A percentile compares a stretch with the other conserved stretches of the same genome.
Conservation (phyloP, 2,329 filamentous ascomycete species). For the Daldinia eschscholtzii region DNA sequence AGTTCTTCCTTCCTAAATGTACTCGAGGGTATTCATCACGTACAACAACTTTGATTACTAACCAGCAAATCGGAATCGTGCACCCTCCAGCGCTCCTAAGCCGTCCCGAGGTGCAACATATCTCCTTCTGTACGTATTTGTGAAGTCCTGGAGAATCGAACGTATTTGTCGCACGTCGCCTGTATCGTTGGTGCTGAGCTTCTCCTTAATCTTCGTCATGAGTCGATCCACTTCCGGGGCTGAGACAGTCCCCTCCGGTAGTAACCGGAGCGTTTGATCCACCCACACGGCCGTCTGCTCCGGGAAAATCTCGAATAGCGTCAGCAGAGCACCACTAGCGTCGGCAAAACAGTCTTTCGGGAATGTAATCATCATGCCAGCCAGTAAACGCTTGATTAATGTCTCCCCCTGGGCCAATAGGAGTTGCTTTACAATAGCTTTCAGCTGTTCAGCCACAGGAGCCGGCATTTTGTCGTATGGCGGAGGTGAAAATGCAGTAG, state of each 20-base stretch:
- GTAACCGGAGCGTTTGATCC: slow-evolving; percentile 82
- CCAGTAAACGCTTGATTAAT: slow-evolving; percentile 89
- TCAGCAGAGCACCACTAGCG: slow-evolving; percentile 90
- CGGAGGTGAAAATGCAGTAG: slow-evolving; percentile 77
- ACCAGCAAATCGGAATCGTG: slow-evolving; percentile 83
- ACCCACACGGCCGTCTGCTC: slow-evolving; percentile 85
- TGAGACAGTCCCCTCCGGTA: slow-evolving; percentile 85
- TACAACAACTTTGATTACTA: slow-evolving; percentile 48
- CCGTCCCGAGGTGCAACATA: slow-evolving; percentile 97
- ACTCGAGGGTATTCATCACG: slow-evolving; percentile 13
- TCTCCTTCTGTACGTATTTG: slow-evolving; percentile 89
- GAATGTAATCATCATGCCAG: slow-evolving; percentile 99
- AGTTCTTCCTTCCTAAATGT: not conserved
- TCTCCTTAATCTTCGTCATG: slow-evolving; percentile 83
- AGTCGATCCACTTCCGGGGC: slow-evolving; percentile 84
- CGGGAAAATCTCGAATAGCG: slow-evolving; percentile 88
- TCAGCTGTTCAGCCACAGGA: slow-evolving; percentile 76
- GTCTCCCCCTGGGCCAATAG: slow-evolving; percentile 77
- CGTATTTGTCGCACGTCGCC: slow-evolving; percentile 80
- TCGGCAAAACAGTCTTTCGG: slow-evolving; percentile 96
- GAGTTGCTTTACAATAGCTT: slow-evolving; percentile 78
- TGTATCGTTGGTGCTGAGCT: slow-evolving; percentile 73
- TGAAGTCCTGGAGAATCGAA: slow-evolving; percentile 92
- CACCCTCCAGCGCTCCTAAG: slow-evolving; percentile 86
- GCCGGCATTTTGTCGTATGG: slow-evolving; percentile 67